These are phyloP conservation scores for Litsea cubeba DNA, from an alignment of 164 flowering plant species.

Conservation along the genomic window DNA sequence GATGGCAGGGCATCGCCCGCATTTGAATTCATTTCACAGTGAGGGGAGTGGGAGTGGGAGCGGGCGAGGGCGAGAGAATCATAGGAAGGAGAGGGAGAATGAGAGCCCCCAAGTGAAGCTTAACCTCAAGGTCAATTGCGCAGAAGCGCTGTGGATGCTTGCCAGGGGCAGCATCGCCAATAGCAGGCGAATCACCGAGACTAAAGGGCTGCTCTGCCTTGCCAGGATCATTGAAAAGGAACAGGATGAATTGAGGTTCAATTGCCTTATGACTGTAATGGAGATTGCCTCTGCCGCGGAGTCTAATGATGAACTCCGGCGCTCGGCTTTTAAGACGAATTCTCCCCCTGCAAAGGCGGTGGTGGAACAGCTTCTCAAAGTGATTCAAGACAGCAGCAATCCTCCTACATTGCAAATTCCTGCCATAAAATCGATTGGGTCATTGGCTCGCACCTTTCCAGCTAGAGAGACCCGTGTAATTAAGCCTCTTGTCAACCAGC, in stretches of 20 bases:
- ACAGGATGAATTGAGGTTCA: slow-evolving; percentile 50
- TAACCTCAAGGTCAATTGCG: slow-evolving; percentile 49
- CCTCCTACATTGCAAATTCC: slow-evolving; percentile 36
- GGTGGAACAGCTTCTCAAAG: slow-evolving; percentile 59
- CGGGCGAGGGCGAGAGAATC: slow-evolving; percentile 25
- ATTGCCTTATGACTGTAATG: slow-evolving; percentile 67
- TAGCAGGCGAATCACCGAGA: slow-evolving; percentile 65
- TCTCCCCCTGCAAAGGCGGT: slow-evolving; percentile 74
- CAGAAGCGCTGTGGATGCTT: slow-evolving; percentile 67
- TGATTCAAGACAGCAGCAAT: slow-evolving; percentile 33
- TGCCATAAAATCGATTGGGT: slow-evolving; percentile 71
- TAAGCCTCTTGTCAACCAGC: slow-evolving; percentile 46
- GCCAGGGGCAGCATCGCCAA: slow-evolving; percentile 51
- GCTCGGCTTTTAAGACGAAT: slow-evolving; percentile 67
- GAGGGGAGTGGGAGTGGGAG: slow-evolving; percentile 23
- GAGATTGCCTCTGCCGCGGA: slow-evolving; percentile 76
- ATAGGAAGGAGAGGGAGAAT: slow-evolving; percentile 44
- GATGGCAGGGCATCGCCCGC: slow-evolving; percentile 11
- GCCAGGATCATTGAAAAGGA: slow-evolving; percentile 66
- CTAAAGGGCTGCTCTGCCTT: slow-evolving; percentile 69
- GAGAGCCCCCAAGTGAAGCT: slow-evolving; percentile 54
- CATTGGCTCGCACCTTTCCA: slow-evolving; percentile 67
- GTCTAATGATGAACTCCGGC: slow-evolving; percentile 51
- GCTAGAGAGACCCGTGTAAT: slow-evolving; percentile 70
- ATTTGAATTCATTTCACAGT: slow-evolving; percentile 17